Conservation (phyloP, 768 basidiomycete species). For the Lentinula edodes region DNA sequence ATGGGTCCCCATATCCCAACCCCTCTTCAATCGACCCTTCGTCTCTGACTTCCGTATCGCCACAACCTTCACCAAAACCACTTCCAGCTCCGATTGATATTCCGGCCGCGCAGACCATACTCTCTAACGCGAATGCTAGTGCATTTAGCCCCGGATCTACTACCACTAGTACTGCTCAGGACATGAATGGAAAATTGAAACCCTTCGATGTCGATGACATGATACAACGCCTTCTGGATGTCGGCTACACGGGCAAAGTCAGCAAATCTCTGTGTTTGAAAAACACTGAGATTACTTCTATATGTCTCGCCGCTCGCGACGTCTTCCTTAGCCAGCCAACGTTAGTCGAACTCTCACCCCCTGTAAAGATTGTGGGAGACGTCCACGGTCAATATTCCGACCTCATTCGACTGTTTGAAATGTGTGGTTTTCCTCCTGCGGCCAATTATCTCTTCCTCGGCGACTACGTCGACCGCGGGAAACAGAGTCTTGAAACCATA, state of each 20-base stretch:
- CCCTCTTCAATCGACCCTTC: constrained; percentile 25
- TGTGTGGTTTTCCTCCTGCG: constrained; percentile 98
- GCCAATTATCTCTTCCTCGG: constrained; percentile 99
- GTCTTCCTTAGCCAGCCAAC: constrained; percentile 96
- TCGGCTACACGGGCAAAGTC: constrained; percentile 97
- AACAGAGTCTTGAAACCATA: constrained; percentile 98
- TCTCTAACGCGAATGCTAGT: constrained; percentile 63
- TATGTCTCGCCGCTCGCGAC: constrained; percentile 94
- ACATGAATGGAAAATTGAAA: constrained; percentile 39
- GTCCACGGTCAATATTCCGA: constrained; percentile 99
- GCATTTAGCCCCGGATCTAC: constrained; percentile 49
- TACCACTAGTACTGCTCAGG: constrained; percentile 31
- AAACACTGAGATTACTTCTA: constrained; percentile 90
- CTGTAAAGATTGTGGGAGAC: constrained; percentile 99
- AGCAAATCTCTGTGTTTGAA: constrained; percentile 94
- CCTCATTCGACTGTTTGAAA: constrained; percentile 96
- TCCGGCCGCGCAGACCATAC: constrained; percentile 68
- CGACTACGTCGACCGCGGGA: constrained; percentile 98
- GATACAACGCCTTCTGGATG: constrained; percentile 93
- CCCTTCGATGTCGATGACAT: constrained; percentile 95
- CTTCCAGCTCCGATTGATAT: constrained; percentile 65
- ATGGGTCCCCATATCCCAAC: constrained; percentile 34
- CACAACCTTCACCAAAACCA: constrained; percentile 37
- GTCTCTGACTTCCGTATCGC: constrained; percentile 34
- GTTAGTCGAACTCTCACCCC: constrained; percentile 93